Evolutionary conservation across 306 rosid species (phyloP).

Genomic region (Astragalus glycyphyllos): DNA sequence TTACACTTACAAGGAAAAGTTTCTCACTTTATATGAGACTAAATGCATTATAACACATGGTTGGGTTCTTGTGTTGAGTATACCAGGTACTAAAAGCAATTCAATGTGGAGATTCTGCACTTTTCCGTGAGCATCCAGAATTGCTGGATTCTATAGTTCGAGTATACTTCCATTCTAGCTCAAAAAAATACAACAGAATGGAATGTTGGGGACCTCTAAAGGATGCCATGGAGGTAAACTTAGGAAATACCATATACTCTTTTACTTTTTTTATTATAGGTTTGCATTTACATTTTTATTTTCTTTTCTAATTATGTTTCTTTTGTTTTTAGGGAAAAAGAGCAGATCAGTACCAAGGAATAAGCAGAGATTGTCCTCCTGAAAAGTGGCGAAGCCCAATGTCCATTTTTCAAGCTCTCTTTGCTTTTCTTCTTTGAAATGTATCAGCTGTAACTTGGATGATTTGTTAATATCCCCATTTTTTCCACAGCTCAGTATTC

Average conservation of each 20-base stretch:
- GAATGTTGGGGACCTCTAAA: slow-evolving; percentile 96
- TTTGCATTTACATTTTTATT: not conserved
- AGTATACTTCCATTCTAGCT: slow-evolving; percentile 89
- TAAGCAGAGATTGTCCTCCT: slow-evolving; percentile 45
- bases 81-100: slow-evolving; percentile 84
- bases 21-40: slow-evolving; percentile 16
- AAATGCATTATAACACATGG: slow-evolving; percentile 11
- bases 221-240: slow-evolving; percentile 76
- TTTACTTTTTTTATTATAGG: not conserved
- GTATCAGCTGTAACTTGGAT: slow-evolving; percentile 38
- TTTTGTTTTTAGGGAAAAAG: slow-evolving; percentile 62
- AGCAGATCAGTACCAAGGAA: slow-evolving; percentile 55
- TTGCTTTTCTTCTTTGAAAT: slow-evolving; percentile 82
- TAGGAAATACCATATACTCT: not conserved
- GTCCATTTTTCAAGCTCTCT: slow-evolving; percentile 84
- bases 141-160: slow-evolving; percentile 73
- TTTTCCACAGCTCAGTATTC: slow-evolving; percentile 34
- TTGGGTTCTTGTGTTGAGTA: slow-evolving; percentile 26
- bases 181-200: slow-evolving; percentile 70
- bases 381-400: slow-evolving; percentile 64
- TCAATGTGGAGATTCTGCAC: slow-evolving; percentile 74
- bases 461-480: slow-evolving; percentile 41
- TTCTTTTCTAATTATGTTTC: slow-evolving; percentile 5
- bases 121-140: slow-evolving; percentile 78
- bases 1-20: slow-evolving; percentile 6